phyloP scores from a whole-genome alignment of 805 yeast species.

The Hagleromyces aurorensis region DNA sequence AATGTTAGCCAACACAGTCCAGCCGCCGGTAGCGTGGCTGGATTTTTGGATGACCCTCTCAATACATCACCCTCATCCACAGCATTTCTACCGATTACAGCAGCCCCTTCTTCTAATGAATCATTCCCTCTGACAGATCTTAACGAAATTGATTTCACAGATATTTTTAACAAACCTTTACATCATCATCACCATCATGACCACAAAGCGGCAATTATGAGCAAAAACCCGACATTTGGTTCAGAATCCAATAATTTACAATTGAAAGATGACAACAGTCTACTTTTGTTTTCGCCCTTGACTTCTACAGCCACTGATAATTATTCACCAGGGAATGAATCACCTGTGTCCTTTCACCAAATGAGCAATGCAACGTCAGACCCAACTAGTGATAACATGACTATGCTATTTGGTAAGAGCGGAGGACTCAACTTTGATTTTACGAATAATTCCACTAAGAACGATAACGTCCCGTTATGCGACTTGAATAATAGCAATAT shows the following conservation, averaged over 20 bases:
- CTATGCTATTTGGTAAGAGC: constrained; percentile 2
- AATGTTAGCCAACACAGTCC: background rate
- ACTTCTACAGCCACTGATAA: constrained; percentile 3
- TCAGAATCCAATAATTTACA: background rate
- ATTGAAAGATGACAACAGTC: background rate
- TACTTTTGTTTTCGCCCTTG: constrained; percentile 4
- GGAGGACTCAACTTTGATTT: background rate
- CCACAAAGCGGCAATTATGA: constrained; percentile 1
- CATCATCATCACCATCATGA: constrained; percentile 8
- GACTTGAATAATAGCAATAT: constrained; percentile 6
- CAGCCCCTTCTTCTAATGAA: constrained; percentile 4
- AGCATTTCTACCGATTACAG: constrained; percentile 2
- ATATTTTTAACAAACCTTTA: constrained; percentile 24
- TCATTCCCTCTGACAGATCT: constrained; percentile 12
- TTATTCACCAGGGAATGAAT: constrained; percentile 5
- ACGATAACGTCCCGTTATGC: constrained; percentile 4
- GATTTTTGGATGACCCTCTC: constrained; percentile 6
- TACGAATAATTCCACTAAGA: background rate
- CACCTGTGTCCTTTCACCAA: constrained; percentile 4
- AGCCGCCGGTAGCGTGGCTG: too few species aligned
- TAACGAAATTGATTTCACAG: constrained; percentile 32
- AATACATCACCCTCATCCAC: constrained; percentile 2
- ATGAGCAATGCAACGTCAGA: constrained; percentile 2
- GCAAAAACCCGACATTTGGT: background rate
- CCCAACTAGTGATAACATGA: constrained; percentile 2